Conservation (phyloP, 352 stramenopile genomes). For the Globisporangium polare region DNA sequence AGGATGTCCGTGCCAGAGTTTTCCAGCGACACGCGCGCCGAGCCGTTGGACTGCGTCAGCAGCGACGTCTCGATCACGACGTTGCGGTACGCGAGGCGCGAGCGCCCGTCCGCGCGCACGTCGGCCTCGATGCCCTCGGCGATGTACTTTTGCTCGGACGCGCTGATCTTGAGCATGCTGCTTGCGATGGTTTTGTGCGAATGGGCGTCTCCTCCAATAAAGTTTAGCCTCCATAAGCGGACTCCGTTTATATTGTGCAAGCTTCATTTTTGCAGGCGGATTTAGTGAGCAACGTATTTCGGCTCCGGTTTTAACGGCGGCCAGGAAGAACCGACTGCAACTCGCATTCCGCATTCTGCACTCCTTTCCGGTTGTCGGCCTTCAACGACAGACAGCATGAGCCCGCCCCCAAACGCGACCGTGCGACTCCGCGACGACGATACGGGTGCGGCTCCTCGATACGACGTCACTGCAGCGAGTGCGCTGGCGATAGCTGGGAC, state of each 20-base stretch:
- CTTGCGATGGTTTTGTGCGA: not conserved
- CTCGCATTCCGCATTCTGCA: not conserved
- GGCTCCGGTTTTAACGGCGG: no score
- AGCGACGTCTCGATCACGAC: slow-evolving; percentile 66
- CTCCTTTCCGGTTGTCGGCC: not conserved
- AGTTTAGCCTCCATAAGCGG: no score
- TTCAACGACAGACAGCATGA: not conserved
- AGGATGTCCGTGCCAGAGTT: slow-evolving; percentile 67
- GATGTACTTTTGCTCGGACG: slow-evolving; percentile 75
- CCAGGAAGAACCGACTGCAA: no score
- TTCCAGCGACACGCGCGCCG: slow-evolving; percentile 62
- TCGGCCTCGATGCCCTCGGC: slow-evolving; percentile 62
- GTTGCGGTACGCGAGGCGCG: slow-evolving; percentile 58
- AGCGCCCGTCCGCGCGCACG: slow-evolving; percentile 64
- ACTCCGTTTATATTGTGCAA: no score
- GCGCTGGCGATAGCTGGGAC: not conserved
- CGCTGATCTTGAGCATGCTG: slow-evolving; percentile 69
- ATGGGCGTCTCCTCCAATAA: not conserved
- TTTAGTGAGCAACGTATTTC: no score
- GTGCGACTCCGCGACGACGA: slow-evolving; percentile 11
- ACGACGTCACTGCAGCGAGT: slow-evolving; percentile 14
- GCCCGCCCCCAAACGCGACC: not conserved
- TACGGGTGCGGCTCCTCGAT: not conserved
- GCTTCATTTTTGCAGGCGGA: no score
- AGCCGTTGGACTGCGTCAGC: slow-evolving; percentile 75